Evolutionary conservation across 306 rosid species (phyloP).

Genomic region (Carpinus viminea): DNA sequence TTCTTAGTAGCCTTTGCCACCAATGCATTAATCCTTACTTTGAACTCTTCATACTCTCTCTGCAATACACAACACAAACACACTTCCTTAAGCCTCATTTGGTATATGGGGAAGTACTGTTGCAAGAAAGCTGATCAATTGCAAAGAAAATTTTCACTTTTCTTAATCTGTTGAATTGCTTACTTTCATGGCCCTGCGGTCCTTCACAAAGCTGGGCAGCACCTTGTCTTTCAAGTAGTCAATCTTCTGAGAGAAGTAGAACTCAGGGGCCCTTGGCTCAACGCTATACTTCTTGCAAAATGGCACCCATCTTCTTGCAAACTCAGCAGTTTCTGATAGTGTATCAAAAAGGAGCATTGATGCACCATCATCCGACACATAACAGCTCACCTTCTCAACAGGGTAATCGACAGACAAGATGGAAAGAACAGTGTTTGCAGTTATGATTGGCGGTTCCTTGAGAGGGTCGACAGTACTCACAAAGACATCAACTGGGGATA

Average conservation of each 20-base stretch:
- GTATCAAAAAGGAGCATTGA: slow-evolving; percentile 81
- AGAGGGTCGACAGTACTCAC: slow-evolving; percentile 88
- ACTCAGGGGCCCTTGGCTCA: slow-evolving; percentile 93
- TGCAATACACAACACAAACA: slow-evolving; percentile 32
- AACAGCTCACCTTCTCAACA: slow-evolving; percentile 77
- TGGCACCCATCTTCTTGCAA: slow-evolving; percentile 92
- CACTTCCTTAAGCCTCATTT: background rate
- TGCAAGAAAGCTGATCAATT: background rate
- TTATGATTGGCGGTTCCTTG: slow-evolving; percentile 86
- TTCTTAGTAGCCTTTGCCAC: slow-evolving; percentile 84
- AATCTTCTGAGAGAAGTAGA: slow-evolving; percentile 80
- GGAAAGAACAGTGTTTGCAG: slow-evolving; percentile 86
- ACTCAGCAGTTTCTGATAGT: slow-evolving; percentile 77
- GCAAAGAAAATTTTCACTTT: background rate
- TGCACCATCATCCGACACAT: slow-evolving; percentile 93
- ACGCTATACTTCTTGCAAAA: slow-evolving; percentile 72
- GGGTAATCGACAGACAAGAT: slow-evolving; percentile 86
- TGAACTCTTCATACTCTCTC: slow-evolving; percentile 99
- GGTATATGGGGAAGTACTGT: background rate
- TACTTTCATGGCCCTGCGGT: slow-evolving; percentile 95
- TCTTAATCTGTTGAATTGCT: background rate
- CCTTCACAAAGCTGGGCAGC: slow-evolving; percentile 75
- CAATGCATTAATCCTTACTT: slow-evolving; percentile 79
- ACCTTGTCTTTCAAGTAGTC: slow-evolving; percentile 96
- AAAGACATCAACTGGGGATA: slow-evolving; percentile 68